Evolutionary conservation across 192 early-diverging fungal genomes (phyloP).

Genomic region (Blastocladiella britannica): DNA sequence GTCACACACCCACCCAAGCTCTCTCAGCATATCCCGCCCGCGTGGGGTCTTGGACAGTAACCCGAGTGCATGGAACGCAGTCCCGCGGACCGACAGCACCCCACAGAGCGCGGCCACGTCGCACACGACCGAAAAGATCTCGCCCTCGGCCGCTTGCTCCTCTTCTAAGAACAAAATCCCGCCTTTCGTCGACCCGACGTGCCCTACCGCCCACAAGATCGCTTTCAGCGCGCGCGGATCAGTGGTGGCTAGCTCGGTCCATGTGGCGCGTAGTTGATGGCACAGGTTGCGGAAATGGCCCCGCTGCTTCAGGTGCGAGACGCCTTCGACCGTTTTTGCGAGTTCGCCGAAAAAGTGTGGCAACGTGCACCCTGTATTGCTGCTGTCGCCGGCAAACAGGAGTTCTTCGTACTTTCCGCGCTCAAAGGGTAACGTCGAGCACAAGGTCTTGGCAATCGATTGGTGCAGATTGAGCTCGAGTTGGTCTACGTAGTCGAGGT

Average conservation of each 20-base stretch:
- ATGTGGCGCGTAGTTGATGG: slow-evolving; percentile 27
- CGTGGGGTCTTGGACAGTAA: slow-evolving; percentile 42
- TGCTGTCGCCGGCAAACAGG: neutral
- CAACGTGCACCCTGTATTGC: slow-evolving; percentile 19
- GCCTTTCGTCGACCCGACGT: slow-evolving; percentile 1
- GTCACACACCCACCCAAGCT: slow-evolving; percentile 51
- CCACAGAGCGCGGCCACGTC: neutral
- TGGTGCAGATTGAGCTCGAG: neutral
- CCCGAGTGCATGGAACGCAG: slow-evolving; percentile 51
- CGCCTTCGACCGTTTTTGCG: slow-evolving; percentile 53
- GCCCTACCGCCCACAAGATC: slow-evolving; percentile 55
- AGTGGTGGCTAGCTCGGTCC: no score
- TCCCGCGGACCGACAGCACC: no score
- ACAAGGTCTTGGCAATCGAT: neutral
- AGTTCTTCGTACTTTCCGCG: neutral
- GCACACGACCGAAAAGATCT: neutral
- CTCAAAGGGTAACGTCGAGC: neutral
- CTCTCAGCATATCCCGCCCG: slow-evolving; percentile 46
- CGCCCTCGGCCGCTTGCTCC: neutral
- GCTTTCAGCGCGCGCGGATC: no score
- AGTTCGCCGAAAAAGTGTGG: slow-evolving; percentile 67
- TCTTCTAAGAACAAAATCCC: slow-evolving; percentile 2
- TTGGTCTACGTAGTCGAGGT: neutral
- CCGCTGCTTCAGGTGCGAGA: slow-evolving; percentile 29
- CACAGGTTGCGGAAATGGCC: slow-evolving; percentile 45